Base-by-base conservation (phyloP, 805 yeast genomes). In the Pichia sporocuriosa region DNA sequence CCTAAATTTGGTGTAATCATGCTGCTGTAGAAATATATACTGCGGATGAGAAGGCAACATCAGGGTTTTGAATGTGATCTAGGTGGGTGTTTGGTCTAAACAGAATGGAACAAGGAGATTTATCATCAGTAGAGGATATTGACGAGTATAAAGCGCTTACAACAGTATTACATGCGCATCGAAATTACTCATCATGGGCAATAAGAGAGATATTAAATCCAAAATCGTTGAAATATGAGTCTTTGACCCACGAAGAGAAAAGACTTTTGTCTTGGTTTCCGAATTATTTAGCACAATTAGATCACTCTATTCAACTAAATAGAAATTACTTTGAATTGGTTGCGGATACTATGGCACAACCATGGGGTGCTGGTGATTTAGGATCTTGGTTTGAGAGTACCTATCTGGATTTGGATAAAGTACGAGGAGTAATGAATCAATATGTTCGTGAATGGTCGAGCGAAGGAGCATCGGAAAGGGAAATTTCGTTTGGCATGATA, bases 391-490 rank as follows among this genome's bases (percentile, higher is more conserved):
- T 56, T 6, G 52, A 56, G 2, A 65, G 77, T 17, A 55, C 62
- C 4, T 43, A 44, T 17, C 48, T 57, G 3, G 84, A 79, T 45
- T 68, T 65, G 37, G 81, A 75, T 39, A 80, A 80, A 57, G 81
- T 79, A 4, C 57, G 73, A 35, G 66, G 79, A 1, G 65, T 78
- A 0, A 55, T 84, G 50, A 62, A 75, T 32, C 85, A 80, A 51
- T 51, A 73, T n/a, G 62, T 67, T 6, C 58, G 85, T 44, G 86
- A 80, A 54, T 80, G 86, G 85, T 65, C 77, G 23, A 53, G 53
- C 4, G 77, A 74, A n/a, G 80, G 82, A 0, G 45, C 30, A 4
- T 29, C 34, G 0, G 84, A 80, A 48, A 53, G 85, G 28, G 51
- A 52, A 0, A 42, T 43, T 3, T 59, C 70, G 2, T 71, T 66